These are phyloP conservation scores for Radiomyces spectabilis DNA, from an alignment of 192 early-diverging fungal species.

Conservation along the genomic window DNA sequence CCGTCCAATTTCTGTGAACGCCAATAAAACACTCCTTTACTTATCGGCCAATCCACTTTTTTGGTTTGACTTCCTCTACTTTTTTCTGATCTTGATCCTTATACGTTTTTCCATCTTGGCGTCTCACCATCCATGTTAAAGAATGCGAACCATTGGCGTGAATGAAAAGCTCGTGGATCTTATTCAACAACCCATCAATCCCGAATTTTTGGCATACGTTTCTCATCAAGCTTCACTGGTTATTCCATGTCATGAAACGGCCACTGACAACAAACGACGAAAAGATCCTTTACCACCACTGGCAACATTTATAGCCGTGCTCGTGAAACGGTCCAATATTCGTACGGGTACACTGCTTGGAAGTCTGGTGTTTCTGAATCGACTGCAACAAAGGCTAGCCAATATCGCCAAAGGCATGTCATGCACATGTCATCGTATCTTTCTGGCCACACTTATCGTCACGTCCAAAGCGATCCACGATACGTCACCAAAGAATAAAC, in stretches of 20 bases:
- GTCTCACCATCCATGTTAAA: no score
- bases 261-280: neutral
- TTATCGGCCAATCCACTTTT: no score
- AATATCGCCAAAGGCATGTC: slow-evolving; percentile 70
- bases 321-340: slow-evolving; percentile 60
- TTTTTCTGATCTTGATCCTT: no score
- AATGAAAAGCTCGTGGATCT: neutral
- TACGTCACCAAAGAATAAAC: slow-evolving; percentile 77
- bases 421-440: slow-evolving; percentile 75
- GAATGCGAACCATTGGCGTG: neutral
- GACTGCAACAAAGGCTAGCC: slow-evolving; percentile 56
- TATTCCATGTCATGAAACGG: slow-evolving; percentile 13
- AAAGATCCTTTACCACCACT: slow-evolving; percentile 45
- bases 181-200: slow-evolving; percentile 7
- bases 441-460: slow-evolving; percentile 68
- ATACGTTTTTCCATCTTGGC: no score
- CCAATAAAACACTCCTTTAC: no score
- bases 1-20: no score
- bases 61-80: no score
- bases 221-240: slow-evolving; percentile 11
- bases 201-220: slow-evolving; percentile 5
- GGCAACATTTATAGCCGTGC: slow-evolving; percentile 51
- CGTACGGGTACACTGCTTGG: slow-evolving; percentile 63
- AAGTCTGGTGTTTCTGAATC: slow-evolving; percentile 63
- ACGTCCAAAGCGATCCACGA: slow-evolving; percentile 75